phyloP scores from a whole-genome alignment of 2,329 filamentous ascomycete genomes.

The Neofusicoccum ribis region DNA sequence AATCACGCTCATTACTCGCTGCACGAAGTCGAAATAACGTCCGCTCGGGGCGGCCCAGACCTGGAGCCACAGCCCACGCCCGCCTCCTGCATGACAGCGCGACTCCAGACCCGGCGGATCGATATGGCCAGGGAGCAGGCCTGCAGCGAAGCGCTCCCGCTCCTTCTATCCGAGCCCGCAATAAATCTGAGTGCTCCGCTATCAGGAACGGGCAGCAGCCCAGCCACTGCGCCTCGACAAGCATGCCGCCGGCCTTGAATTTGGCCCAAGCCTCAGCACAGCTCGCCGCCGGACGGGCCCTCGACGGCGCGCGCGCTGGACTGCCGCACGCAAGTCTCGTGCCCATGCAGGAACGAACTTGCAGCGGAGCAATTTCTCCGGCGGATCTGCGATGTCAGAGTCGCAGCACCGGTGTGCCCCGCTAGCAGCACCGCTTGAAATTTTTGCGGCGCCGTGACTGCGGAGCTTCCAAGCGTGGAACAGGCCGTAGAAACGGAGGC shows the following conservation, averaged over 20 bases:
- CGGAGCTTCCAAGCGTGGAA: background rate
- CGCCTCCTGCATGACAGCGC: slow-evolving; percentile 11
- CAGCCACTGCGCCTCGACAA: background rate
- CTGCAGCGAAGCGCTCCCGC: slow-evolving; percentile 8
- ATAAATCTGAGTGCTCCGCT: slow-evolving; percentile 3
- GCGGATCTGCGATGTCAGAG: slow-evolving; percentile 11
- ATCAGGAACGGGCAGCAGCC: background rate
- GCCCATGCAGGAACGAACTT: slow-evolving; percentile 18
- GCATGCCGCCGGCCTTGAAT: background rate
- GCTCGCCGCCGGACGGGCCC: background rate
- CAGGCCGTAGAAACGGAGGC: background rate
- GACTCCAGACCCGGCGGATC: slow-evolving; percentile 18
- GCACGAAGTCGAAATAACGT: slow-evolving; percentile 21
- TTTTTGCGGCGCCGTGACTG: slow-evolving; percentile 2
- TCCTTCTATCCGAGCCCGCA: slow-evolving; percentile 16
- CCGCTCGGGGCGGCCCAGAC: slow-evolving; percentile 20
- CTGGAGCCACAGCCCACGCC: slow-evolving; percentile 18
- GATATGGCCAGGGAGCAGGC: slow-evolving; percentile 11
- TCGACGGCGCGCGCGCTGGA: background rate
- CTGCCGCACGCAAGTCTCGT: background rate
- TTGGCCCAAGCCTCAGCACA: background rate
- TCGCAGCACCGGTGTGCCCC: background rate
- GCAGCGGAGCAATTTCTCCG: slow-evolving; percentile 18
- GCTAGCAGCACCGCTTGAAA: slow-evolving; percentile 7
- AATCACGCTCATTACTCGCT: slow-evolving; percentile 17